Conservation (phyloP, 2,329 filamentous ascomycete species). For the Ceratocystis eucalypticola region DNA sequence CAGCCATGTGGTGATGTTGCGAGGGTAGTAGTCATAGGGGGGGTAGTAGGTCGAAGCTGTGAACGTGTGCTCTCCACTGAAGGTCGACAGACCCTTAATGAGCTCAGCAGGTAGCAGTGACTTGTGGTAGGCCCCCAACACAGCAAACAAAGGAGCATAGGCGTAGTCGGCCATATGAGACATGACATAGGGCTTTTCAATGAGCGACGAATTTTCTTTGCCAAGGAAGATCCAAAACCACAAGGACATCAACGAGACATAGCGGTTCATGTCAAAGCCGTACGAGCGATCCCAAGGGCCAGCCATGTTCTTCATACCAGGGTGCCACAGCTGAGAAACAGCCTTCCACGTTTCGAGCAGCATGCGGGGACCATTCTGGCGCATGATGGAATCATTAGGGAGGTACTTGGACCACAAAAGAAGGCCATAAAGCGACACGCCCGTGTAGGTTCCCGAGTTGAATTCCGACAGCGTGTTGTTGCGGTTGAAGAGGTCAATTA, state of each 20-base stretch:
- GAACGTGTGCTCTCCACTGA: conserved; percentile 41
- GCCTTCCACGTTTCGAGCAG: conserved; percentile 40
- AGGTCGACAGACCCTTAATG: conserved; percentile 31
- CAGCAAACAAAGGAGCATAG: conserved; percentile 42
- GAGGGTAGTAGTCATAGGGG: conserved; percentile 41
- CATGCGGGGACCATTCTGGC: conserved; percentile 37
- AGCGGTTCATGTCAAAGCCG: conserved; percentile 50
- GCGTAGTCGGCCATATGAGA: conserved; percentile 47
- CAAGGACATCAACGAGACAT: conserved; percentile 40
- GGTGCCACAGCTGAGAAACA: conserved; percentile 41
- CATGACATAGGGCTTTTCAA: conserved; percentile 37
- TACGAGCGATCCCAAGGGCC: conserved; percentile 53
- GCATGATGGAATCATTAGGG: conserved; percentile 39
- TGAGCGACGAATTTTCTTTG: conserved; percentile 30
- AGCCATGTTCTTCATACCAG: conserved; percentile 45
- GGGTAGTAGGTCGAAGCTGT: conserved; percentile 41
- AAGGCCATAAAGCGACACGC: conserved; percentile 46
- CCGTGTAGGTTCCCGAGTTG: conserved; percentile 49
- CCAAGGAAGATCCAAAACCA: conserved; percentile 47
- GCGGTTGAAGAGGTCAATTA: conserved; percentile 43
- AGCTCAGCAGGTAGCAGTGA: conserved; percentile 33
- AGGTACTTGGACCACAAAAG: conserved; percentile 48
- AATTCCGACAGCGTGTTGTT: conserved; percentile 48
- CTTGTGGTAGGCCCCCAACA: conserved; percentile 38
- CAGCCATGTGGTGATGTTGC: conserved; percentile 48